phyloP scores from a whole-genome alignment of 2,329 filamentous ascomycete genomes.

The Botryotinia globosa region DNA sequence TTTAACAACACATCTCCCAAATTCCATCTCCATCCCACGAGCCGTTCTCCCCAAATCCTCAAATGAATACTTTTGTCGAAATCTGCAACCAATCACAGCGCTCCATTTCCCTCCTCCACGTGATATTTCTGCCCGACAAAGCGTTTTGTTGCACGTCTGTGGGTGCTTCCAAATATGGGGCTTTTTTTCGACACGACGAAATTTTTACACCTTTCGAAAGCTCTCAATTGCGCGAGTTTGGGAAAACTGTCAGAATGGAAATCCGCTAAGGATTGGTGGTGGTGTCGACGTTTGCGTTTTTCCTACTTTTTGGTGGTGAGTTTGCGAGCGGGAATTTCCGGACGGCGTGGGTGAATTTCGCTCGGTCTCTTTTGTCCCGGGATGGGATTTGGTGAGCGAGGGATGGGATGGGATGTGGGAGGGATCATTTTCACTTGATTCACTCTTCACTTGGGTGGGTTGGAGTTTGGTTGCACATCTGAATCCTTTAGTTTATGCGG shows the following conservation, averaged over 20 bases:
- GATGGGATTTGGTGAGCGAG: background rate
- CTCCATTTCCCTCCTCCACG: background rate
- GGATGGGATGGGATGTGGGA: background rate
- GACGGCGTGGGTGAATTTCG: background rate
- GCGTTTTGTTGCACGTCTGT: constrained; percentile 5
- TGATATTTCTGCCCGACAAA: background rate
- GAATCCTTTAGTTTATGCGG: background rate
- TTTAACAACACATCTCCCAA: background rate
- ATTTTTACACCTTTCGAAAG: background rate
- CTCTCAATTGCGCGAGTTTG: constrained; percentile 2
- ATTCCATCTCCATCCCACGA: background rate
- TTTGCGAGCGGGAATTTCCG: background rate
- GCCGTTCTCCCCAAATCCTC: background rate
- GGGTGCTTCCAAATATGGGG: background rate
- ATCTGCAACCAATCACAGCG: background rate
- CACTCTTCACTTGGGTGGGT: background rate
- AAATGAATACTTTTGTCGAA: background rate
- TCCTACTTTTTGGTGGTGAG: background rate
- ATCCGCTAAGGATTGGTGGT: background rate
- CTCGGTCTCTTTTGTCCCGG: background rate
- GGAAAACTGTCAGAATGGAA: constrained; percentile 9
- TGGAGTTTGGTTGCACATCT: background rate
- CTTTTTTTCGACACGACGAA: background rate
- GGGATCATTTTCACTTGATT: background rate
- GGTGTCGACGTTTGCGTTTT: constrained; percentile 3